Evolutionary conservation across 2,329 filamentous ascomycete genomes (phyloP), one percentile per base, ranked within the genome.

Genomic region (Claviceps maximensis): DNA sequence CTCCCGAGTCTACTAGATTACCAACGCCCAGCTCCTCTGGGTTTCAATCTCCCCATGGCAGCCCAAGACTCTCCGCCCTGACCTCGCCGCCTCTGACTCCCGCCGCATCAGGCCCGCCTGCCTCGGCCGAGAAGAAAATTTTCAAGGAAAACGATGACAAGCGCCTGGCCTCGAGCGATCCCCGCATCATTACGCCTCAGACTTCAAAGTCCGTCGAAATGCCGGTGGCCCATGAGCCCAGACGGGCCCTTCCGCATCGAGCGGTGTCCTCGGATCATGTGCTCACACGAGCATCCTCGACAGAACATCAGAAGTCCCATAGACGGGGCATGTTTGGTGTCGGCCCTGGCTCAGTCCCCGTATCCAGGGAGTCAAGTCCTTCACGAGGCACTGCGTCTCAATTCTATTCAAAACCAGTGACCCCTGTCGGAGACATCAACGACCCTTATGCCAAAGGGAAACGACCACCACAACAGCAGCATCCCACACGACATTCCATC

Each of bases 11-110:
- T 53, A 85, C 81, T 62, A 77, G 80, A 55, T 75, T 82, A 54
- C 74, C 80, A 42, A 84, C 83, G 52, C 83, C 82, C 50, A 80
- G 70, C 57, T 83, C 84, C 57, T 83, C 83, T 51, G 74, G 74
- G 54, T 79, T 76, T 59, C 76, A 78, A 56, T 89, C 85, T 54
- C 83, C 85, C 31, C 77, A 76, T 64, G 73, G 81, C 42, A 86
- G 83, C 58, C 84, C 87, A 55, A 77, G 79, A 56, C 72, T 79
- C 46, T 81, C 83, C 55, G 80, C 85, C 54, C 79, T 94, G 71
- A 86, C 91, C 60, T 95, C 90, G 12, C 91, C 91, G 58, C 89
- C 89, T 44, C 77, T 97, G 51, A 96, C 90, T 13, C 91, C 91
- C 19, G 83, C 89, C 52, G 89, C 83, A 50, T 91, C 88, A 45